phyloP scores from a whole-genome alignment of 2,329 filamentous ascomycete species.

The Tolypocladium guangdongense region DNA sequence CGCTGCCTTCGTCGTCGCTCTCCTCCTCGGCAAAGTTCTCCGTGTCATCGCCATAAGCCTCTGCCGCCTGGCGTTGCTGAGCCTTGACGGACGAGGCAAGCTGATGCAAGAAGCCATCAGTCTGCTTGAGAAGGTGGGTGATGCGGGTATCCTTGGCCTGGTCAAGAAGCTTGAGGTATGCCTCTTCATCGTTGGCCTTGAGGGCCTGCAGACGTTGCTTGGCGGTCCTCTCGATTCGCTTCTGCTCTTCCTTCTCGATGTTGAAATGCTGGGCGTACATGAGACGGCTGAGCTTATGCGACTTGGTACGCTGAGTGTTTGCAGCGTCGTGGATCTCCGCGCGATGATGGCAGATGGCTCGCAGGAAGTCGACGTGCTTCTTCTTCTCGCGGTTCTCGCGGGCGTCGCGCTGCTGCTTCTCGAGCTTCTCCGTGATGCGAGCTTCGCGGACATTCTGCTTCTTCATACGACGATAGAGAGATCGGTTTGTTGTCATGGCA shows the following conservation, averaged over 20 bases:
- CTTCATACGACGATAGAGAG: constrained; percentile 86
- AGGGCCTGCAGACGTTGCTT: constrained; percentile 99
- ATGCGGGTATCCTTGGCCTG: constrained; percentile 99
- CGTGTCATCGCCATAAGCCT: constrained; percentile 61
- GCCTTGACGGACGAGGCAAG: constrained; percentile 88
- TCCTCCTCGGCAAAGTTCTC: constrained; percentile 47
- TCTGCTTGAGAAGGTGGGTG: constrained; percentile 91
- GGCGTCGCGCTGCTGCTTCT: constrained; percentile 96
- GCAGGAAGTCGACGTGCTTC: constrained; percentile 87
- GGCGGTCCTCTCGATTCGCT: constrained; percentile 90
- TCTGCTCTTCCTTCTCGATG: constrained; percentile 99
- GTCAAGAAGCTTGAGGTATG: constrained; percentile 92
- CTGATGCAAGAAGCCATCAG: constrained; percentile 93
- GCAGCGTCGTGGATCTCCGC: constrained; percentile 64
- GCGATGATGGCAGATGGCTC: constrained; percentile 74
- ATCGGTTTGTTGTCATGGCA: constrained; percentile 91
- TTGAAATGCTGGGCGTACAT: constrained; percentile 88
- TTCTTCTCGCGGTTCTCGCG: constrained; percentile 95
- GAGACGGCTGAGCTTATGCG: constrained; percentile 76
- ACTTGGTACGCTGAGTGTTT: constrained; percentile 57
- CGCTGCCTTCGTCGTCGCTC: constrained; percentile 57
- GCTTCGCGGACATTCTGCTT: constrained; percentile 94
- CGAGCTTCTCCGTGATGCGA: constrained; percentile 94
- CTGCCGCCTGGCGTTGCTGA: constrained; percentile 75
- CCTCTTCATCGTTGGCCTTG: constrained; percentile 98